Evolutionary conservation across 2,329 filamentous ascomycete species (phyloP), one percentile per base, ranked within the genome.

Genomic region (Didymella lethalis): DNA sequence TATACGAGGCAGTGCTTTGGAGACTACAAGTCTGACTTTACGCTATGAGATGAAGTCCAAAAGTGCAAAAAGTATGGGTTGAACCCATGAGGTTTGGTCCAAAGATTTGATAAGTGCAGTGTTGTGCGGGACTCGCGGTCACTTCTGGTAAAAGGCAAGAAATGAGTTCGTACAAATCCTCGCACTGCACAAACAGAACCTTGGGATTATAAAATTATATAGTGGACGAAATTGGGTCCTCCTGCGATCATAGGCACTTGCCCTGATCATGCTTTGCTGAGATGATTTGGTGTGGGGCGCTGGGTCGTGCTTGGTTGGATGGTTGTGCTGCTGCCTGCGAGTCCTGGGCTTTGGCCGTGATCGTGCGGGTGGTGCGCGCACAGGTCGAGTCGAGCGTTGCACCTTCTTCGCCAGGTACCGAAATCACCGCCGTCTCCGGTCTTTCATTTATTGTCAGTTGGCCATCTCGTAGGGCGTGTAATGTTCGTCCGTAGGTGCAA

Each of bases 131-230:
- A 80, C 77, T 85, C 86, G 88, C 86, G 86, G 87, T 86, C 86
- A 88, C 87, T 87, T 89, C 88, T 90, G 87, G 87, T 90, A 90
- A 90, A 90, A 88, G 86, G 86, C 86, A 89, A 89, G 86, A 88
- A 86, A 86, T 88, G 86, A 86, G 86, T 89, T 88, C 86, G 74
- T 84, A 81, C 88, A 88, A 85, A 79, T 84, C 85, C 85, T 88
- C 85, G 85, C 86, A 88, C 86, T 88, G 86, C 85, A 84, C 74
- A 68, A 71, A 29, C 10, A 31, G 3, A 12, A 7, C 12, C 18
- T 0, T 0, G 16, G 20, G 68, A 63, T 62, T 38, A 28, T 26
- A 55, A 0, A 4, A 52, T 48, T 60, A 60, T 60, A 60, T 48
- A 7, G 20, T 48, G 7, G 12, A 1, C 32, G 23, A 2, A 2